phyloP scores from a whole-genome alignment of 2,329 filamentous ascomycete genomes.

The Tolypocladium amazonense region DNA sequence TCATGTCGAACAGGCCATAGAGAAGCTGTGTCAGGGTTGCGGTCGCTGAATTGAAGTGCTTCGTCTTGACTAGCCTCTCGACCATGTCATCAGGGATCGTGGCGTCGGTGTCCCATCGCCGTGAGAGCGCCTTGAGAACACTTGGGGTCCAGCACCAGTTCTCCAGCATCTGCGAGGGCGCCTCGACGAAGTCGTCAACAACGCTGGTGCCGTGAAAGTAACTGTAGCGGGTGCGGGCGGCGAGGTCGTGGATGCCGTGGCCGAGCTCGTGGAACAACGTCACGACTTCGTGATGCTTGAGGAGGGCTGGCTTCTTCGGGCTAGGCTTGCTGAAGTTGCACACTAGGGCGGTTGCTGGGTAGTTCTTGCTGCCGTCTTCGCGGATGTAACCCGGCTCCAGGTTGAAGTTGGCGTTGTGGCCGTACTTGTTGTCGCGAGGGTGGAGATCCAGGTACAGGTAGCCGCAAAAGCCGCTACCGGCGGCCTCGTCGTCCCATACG shows the following conservation, averaged over 20 bases:
- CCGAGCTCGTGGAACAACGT: conserved; percentile 73
- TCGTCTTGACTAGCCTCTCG: conserved; percentile 62
- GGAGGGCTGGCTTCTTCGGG: conserved; percentile 61
- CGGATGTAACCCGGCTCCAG: conserved; percentile 61
- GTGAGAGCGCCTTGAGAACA: conserved; percentile 55
- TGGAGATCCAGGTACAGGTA: conserved; percentile 78
- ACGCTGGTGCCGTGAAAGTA: conserved; percentile 59
- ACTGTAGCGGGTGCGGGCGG: conserved; percentile 50
- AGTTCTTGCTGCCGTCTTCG: conserved; percentile 58
- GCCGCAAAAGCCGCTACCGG: conserved; percentile 64
- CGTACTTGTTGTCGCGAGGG: conserved; percentile 72
- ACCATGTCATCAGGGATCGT: conserved; percentile 67
- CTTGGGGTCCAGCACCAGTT: conserved; percentile 65
- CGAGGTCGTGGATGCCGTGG: conserved; percentile 60
- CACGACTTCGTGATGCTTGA: conserved; percentile 76
- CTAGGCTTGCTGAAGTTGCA: conserved; percentile 82
- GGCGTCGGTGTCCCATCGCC: conserved; percentile 61
- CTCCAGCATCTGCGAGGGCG: conserved; percentile 63
- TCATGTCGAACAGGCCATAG: conserved; percentile 79
- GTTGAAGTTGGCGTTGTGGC: conserved; percentile 78
- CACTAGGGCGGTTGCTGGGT: conserved; percentile 69
- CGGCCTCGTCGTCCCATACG: conserved; percentile 67
- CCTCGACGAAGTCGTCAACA: conserved; percentile 60
- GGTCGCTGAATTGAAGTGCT: conserved; percentile 71
- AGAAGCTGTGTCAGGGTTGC: conserved; percentile 71